Evolutionary conservation across 148 eudicot genomes (phyloP).

Genomic region (Fagopyrum tataricum): DNA sequence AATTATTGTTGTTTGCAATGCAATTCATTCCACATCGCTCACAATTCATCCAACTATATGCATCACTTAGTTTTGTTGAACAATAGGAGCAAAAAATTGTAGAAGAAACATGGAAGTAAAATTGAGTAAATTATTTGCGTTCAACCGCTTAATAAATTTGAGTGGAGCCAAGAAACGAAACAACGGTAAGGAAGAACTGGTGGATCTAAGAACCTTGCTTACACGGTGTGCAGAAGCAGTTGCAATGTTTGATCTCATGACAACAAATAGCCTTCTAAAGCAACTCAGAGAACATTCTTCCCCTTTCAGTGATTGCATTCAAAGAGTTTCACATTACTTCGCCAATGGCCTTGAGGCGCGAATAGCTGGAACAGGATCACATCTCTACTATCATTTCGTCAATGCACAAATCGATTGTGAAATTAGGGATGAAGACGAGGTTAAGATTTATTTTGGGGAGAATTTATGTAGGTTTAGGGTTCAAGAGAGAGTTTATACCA

Average conservation of each 20-base stretch:
- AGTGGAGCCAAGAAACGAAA: conserved; percentile 17
- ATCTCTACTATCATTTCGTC: conserved; percentile 10
- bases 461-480: no score
- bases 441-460: no score
- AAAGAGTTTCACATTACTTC: conserved; percentile 42
- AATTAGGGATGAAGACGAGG: no score
- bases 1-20: no score
- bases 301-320: conserved; percentile 34
- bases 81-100: not conserved
- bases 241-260: conserved; percentile 31
- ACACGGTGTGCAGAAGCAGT: conserved; percentile 45
- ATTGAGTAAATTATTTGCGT: no score
- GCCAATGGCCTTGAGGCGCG: conserved; percentile 51
- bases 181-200: conserved; percentile 18
- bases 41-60: not conserved
- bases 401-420: not conserved
- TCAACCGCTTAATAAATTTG: no score
- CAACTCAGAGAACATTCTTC: conserved; percentile 38
- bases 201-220: conserved; percentile 40
- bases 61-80: not conserved
- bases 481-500: no score
- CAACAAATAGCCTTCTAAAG: conserved; percentile 32
- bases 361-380: conserved; percentile 20
- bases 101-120: not conserved
- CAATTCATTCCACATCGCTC: not conserved